Conservation (phyloP, 768 basidiomycete species). For the Phaeotremella fagi region DNA sequence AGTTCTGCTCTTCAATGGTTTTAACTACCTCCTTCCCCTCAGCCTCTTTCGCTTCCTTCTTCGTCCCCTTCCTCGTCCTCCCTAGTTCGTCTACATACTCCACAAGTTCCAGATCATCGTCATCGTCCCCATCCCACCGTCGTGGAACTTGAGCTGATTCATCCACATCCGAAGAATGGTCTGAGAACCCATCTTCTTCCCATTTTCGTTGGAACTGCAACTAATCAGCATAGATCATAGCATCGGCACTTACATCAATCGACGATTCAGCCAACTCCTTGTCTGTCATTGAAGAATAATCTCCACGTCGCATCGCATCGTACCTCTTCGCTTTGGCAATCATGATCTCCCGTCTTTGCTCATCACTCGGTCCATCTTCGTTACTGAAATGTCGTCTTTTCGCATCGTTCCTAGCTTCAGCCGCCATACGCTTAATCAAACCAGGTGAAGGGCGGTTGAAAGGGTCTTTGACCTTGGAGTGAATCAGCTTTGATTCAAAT, state of each 20-base stretch:
- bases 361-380: constrained; percentile 30
- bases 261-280: constrained; percentile 40
- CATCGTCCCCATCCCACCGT: constrained; percentile 14
- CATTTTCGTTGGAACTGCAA: constrained; percentile 42
- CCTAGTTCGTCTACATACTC: constrained; percentile 48
- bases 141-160: constrained; percentile 25
- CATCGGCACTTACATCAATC: constrained; percentile 37
- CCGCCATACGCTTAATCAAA: constrained; percentile 40
- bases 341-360: constrained; percentile 38
- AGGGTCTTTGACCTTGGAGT: constrained; percentile 30
- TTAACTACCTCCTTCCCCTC: constrained; percentile 2
- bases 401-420: constrained; percentile 41
- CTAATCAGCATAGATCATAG: neutral
- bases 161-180: constrained; percentile 36
- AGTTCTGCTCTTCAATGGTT: constrained; percentile 1
- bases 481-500: neutral
- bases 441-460: constrained; percentile 45
- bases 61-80: constrained; percentile 38
- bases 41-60: constrained; percentile 37
- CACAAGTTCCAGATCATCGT: constrained; percentile 24
- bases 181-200: constrained; percentile 33
- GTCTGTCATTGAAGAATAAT: constrained; percentile 36
- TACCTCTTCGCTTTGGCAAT: constrained; percentile 43
- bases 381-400: constrained; percentile 28
- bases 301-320: constrained; percentile 37